A percentile compares a stretch with the other conserved stretches of the same genome.
These are phyloP conservation scores for Pugionium cornutum DNA, from an alignment of 345 rosid species.

Conservation along the genomic window DNA sequence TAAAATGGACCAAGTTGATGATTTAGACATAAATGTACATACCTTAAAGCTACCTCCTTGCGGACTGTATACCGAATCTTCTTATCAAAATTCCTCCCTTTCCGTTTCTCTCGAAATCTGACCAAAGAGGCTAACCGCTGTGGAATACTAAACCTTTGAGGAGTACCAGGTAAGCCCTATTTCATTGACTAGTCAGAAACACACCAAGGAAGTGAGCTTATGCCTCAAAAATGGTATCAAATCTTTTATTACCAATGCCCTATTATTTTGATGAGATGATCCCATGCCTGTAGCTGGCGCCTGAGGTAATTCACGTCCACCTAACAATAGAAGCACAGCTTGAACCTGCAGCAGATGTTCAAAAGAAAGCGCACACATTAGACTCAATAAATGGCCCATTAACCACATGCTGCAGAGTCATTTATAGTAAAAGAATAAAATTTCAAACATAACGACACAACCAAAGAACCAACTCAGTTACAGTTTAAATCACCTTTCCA, in stretches of 20 bases:
- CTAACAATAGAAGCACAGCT: conserved; percentile 61
- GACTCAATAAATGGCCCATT: not conserved
- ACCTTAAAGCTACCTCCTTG: conserved; percentile 69
- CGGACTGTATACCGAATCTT: conserved; percentile 66
- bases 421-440: too few species aligned
- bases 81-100: conserved; percentile 27
- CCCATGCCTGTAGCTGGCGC: conserved; percentile 37
- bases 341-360: conserved; percentile 49
- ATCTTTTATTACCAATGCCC: conserved; percentile 9
- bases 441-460: not conserved
- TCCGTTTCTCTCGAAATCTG: conserved; percentile 65
- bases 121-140: conserved; percentile 60
- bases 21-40: conserved; percentile 11
- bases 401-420: conserved; percentile 13
- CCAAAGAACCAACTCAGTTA: conserved; percentile 7
- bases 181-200: conserved; percentile 32
- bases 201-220: not conserved
- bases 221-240: not conserved
- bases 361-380: not conserved
- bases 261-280: conserved; percentile 44
- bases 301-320: conserved; percentile 58
- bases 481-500: conserved; percentile 49
- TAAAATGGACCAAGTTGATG: conserved; percentile 11
- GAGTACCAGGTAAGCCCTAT: conserved; percentile 53
- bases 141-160: conserved; percentile 59